These are phyloP conservation scores for Thalassiosira pacifica DNA, from an alignment of 352 stramenopile genomes.

Conservation along the genomic window DNA sequence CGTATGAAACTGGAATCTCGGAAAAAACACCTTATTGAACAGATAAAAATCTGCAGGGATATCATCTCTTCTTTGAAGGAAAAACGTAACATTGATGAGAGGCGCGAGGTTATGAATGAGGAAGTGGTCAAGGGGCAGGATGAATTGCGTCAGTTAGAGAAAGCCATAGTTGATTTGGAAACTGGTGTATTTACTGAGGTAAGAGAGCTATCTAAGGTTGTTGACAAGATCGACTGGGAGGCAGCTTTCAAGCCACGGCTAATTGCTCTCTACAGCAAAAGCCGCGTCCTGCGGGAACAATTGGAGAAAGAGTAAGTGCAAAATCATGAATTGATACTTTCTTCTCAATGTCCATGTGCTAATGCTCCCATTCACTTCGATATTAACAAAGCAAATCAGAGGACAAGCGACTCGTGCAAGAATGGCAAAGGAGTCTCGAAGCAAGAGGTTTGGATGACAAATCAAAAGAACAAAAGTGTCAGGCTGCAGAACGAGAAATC, in stretches of 20 bases:
- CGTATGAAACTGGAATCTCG: neutral
- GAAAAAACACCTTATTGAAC: neutral
- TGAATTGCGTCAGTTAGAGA: neutral
- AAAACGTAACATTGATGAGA: neutral
- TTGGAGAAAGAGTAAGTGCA: slow-evolving; percentile 2
- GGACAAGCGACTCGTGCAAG: neutral
- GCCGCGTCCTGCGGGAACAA: neutral
- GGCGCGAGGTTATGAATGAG: neutral
- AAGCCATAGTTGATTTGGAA: neutral
- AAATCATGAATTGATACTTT: neutral
- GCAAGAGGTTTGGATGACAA: neutral
- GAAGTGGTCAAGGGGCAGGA: neutral
- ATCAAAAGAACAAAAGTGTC: slow-evolving; percentile 3
- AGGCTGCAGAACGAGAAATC: neutral
- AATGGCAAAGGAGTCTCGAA: neutral
- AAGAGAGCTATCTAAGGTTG: neutral
- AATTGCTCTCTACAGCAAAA: neutral
- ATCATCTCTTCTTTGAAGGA: neutral
- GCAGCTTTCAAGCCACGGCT: neutral
- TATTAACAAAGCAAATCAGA: neutral
- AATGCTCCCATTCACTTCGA: neutral
- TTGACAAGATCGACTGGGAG: neutral
- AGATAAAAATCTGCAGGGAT: neutral
- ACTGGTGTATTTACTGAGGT: neutral
- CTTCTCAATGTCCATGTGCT: neutral